Evolutionary conservation across 768 basidiomycete genomes (phyloP), one percentile per base, ranked within the genome.

Genomic region (Russula brevipes): DNA sequence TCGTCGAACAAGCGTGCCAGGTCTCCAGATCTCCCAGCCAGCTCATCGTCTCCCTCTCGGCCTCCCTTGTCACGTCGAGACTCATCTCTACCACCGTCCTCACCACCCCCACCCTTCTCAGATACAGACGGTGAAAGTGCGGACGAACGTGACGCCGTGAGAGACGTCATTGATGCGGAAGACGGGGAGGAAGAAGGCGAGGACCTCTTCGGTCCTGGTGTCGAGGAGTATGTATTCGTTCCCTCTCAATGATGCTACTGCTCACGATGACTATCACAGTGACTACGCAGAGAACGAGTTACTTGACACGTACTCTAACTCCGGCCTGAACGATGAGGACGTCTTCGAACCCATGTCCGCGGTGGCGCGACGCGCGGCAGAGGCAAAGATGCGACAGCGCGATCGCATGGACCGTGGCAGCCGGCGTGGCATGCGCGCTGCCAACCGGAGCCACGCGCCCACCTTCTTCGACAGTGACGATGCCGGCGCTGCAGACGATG

Each of bases 181-280:
- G 91, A 88, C 11, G 93, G 82, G 7, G 90, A 88, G 11, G 93
- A 82, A n/a, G 89, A 91, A 30, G 91, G 91, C 42, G 96, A 98
- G 73, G 96, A 98, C 76, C 83, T 99, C 47, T 98, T 95, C 73
- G 90, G 81, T 39, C 85, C 94, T n/a, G 79, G 78, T 54, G 74
- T 91, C 62, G 84, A 89, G 73, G 81, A 80, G 95, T 91, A 71
- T 68, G 85, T 49, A 49, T 44, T 53, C 19, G 45, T 35, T 57
- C 39, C 12, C 11, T 17, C 68, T 24, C 58, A 11, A 49, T 46
- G 46, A 44, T 41, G 59, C 14, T 54, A 42, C 42, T 49, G 17
- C 60, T 61, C 60, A 61, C 30, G 7, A 33, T 31, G 19, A 30
- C 12, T 19, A 41, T 39, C 45, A 10, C 68, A 91, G 89, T 60